Base-by-base conservation (phyloP, 1,284 basidiomycete species). In the Cryptococcus sp. region DNA sequence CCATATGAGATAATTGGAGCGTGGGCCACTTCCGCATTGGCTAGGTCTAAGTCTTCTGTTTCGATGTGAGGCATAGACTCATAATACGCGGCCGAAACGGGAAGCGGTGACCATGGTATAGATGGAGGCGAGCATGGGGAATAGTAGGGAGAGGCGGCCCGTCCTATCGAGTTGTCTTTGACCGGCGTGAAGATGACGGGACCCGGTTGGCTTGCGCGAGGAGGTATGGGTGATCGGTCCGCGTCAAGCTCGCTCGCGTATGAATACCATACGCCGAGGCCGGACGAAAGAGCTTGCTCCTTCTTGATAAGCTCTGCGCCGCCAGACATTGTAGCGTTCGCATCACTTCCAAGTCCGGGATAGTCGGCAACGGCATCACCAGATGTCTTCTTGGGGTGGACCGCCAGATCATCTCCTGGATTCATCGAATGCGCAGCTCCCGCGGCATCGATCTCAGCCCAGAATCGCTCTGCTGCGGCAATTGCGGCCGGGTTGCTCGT, bases 261-360 rank as follows among this genome's bases (percentile, higher is more conserved):
- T 19, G 58, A 51, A 39, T 55, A 59, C 58, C 58, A 59, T 13
- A 45, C 47, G n/a, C 58, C 53, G n/a, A 56, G 48, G 5, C 54
- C 54, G 17, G 19, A 27, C 16, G 23, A 25, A 16, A 19, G 3
- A 13, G 23, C 22, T 47, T 16, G 45, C 17, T 47, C 19, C 15
- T 19, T 15, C 17, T 42, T 27, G 5, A 47, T 38, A 16, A 22
- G 39, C 16, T 54, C 52, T 1, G 15, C 41, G 11, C 3, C 25
- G 35, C 27, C 41, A 47, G 15, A 38, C 17, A 20, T 16, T 22
- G 30, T 23, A 23, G 25, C 47, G 47, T 48, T 15, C 3, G 47
- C 47, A n/a, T 48, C 47, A 23, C 42, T 22, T 10, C 30, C 30
- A 35, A 35, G 8, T 10, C 30, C 30, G 30, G 30, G 8, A 8